Percentiles rank a stretch among this genome's conserved stretches.
phyloP scores from a whole-genome alignment of 768 basidiomycete genomes.

The Leccinellum albellum region DNA sequence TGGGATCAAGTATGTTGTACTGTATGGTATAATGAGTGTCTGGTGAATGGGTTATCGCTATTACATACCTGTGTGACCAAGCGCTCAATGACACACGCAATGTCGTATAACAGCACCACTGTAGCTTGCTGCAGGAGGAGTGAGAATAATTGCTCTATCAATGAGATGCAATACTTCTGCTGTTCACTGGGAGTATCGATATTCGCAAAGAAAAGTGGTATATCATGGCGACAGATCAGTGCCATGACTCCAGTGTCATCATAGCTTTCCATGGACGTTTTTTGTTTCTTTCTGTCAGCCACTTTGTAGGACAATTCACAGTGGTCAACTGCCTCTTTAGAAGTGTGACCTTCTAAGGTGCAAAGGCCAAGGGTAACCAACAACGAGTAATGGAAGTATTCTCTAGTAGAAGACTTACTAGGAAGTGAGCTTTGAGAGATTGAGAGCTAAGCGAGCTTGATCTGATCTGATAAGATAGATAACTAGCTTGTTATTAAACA shows the following conservation, averaged over 20 bases:
- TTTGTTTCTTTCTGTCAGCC: background rate
- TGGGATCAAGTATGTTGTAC: background rate
- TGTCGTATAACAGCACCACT: conserved; percentile 24
- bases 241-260: background rate
- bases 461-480: no score
- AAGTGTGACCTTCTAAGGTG: no score
- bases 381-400: no score
- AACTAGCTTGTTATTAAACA: no score
- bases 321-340: background rate
- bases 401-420: no score
- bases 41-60: background rate
- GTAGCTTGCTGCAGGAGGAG: conserved; percentile 33
- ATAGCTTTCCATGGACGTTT: background rate
- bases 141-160: background rate
- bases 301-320: background rate
- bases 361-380: no score
- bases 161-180: background rate
- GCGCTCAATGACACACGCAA: conserved; percentile 22
- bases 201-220: background rate
- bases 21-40: background rate
- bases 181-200: background rate
- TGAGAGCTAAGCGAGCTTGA: no score
- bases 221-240: background rate
- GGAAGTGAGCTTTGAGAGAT: no score
- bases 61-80: background rate